phyloP scores from a whole-genome alignment of 768 basidiomycete genomes.

The Boletus pseudopeckii region DNA sequence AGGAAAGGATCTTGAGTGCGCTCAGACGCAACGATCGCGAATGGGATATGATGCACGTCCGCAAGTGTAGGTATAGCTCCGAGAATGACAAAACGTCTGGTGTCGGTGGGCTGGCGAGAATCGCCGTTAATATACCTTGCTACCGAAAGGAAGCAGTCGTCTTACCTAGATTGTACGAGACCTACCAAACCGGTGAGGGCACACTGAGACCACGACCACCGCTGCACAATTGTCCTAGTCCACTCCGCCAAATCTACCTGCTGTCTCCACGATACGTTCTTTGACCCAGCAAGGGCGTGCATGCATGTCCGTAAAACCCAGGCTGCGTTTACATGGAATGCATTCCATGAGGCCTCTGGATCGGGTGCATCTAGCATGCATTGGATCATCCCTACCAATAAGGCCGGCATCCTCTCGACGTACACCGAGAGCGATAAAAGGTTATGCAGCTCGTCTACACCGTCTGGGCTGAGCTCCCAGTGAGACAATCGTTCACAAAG shows the following conservation, averaged over 20 bases:
- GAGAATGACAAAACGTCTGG: conserved; percentile 37
- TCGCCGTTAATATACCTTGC: background rate
- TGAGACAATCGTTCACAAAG: conserved; percentile 38
- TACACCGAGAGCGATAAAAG: conserved; percentile 52
- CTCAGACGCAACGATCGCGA: conserved; percentile 62
- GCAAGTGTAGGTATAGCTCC: conserved; percentile 51
- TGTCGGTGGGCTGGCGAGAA: conserved; percentile 16
- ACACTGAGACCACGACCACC: conserved; percentile 58
- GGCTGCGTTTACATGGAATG: conserved; percentile 40
- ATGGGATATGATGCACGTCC: conserved; percentile 64
- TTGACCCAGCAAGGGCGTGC: conserved; percentile 41
- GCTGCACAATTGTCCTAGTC: conserved; percentile 41
- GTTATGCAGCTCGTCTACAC: conserved; percentile 51
- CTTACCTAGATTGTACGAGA: conserved; percentile 47
- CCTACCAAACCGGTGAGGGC: conserved; percentile 54
- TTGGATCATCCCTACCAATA: conserved; percentile 46
- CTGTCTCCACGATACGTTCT: conserved; percentile 43
- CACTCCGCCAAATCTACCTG: conserved; percentile 48
- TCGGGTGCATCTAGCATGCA: conserved; percentile 32
- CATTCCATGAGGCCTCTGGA: conserved; percentile 31
- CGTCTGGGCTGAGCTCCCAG: conserved; percentile 40
- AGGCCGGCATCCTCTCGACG: conserved; percentile 42
- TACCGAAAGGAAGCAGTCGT: background rate
- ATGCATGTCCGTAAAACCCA: conserved; percentile 65
- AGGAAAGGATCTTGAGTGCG: conserved; percentile 60